A percentile compares a stretch with the other conserved stretches of the same genome.
phyloP scores from a whole-genome alignment of 495 filamentous ascomycete genomes.

The Penicillium taxi region DNA sequence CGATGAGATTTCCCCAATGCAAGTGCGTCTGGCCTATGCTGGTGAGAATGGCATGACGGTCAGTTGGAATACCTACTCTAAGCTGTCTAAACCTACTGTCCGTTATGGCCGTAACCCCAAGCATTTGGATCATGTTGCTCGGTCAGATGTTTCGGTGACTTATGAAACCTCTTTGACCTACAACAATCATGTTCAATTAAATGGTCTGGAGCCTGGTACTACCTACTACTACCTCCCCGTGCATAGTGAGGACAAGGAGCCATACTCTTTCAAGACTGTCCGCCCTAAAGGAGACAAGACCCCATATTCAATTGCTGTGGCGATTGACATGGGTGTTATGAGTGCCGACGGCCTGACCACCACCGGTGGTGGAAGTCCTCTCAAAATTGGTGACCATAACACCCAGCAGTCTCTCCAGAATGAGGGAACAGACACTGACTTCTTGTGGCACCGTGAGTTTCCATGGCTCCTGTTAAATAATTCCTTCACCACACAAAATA shows the following conservation, averaged over 20 bases:
- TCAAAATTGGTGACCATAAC: constrained; percentile 6
- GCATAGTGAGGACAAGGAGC: background rate
- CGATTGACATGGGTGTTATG: constrained; percentile 10
- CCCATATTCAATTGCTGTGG: constrained; percentile 10
- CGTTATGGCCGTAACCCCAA: constrained; percentile 2
- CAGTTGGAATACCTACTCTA: constrained; percentile 6
- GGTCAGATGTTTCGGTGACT: constrained; percentile 10
- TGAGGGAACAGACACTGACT: constrained; percentile 1
- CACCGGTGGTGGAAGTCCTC: constrained; percentile 3
- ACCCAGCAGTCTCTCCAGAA: constrained; percentile 7
- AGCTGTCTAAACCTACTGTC: constrained; percentile 2
- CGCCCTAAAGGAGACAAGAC: constrained; percentile 5
- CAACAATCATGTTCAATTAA: constrained; percentile 12
- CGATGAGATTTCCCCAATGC: constrained; percentile 1
- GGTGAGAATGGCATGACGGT: constrained; percentile 8
- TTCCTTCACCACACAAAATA: too few species aligned
- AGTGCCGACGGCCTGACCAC: constrained; percentile 8
- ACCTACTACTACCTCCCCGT: constrained; percentile 7
- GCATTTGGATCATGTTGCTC: constrained; percentile 2
- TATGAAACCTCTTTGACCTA: constrained; percentile 13
- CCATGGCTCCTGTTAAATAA: too few species aligned
- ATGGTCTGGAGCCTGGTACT: constrained; percentile 8
- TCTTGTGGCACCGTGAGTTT: constrained; percentile 9
- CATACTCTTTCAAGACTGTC: constrained; percentile 10
- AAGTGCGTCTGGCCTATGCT: constrained; percentile 16